Conservation (phyloP, 177 flowering plant species). For the Vitis hybrid region DNA sequence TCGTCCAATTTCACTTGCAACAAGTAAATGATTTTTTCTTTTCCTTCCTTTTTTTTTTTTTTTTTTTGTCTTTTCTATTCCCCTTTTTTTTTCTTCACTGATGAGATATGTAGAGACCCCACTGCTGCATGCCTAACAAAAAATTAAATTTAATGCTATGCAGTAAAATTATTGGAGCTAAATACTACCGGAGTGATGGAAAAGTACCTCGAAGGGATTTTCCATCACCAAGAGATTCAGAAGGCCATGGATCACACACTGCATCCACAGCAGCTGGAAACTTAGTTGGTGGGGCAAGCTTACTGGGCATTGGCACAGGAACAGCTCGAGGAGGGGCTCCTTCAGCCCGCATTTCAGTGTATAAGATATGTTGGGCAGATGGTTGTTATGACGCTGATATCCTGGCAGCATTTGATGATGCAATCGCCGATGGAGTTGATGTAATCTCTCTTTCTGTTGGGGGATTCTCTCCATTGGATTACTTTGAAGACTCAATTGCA, state of each 20-base stretch:
- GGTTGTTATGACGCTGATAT: slow-evolving; percentile 7
- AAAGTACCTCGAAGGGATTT: background rate
- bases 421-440: slow-evolving; percentile 8
- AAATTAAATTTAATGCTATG: too few species aligned
- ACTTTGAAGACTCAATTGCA: background rate
- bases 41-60: too few species aligned
- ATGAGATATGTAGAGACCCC: too few species aligned
- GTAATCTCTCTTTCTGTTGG: slow-evolving; percentile 3
- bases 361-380: slow-evolving; percentile 5
- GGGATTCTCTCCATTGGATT: background rate
- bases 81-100: too few species aligned
- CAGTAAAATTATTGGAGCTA: background rate
- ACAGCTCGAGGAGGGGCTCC: too few species aligned
- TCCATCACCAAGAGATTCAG: slow-evolving; percentile 6
- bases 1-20: too few species aligned
- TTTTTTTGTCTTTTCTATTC: too few species aligned
- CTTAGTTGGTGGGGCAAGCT: background rate
- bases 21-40: too few species aligned
- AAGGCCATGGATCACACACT: slow-evolving; percentile 18
- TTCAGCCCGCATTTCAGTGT: slow-evolving; percentile 6
- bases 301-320: too few species aligned
- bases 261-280: slow-evolving; percentile 15
- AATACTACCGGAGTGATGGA: background rate
- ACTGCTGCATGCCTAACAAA: too few species aligned
- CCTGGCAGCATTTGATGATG: slow-evolving; percentile 1